Evolutionary conservation across 257 asterid genomes (phyloP).

Genomic region (Echites panduratus): DNA sequence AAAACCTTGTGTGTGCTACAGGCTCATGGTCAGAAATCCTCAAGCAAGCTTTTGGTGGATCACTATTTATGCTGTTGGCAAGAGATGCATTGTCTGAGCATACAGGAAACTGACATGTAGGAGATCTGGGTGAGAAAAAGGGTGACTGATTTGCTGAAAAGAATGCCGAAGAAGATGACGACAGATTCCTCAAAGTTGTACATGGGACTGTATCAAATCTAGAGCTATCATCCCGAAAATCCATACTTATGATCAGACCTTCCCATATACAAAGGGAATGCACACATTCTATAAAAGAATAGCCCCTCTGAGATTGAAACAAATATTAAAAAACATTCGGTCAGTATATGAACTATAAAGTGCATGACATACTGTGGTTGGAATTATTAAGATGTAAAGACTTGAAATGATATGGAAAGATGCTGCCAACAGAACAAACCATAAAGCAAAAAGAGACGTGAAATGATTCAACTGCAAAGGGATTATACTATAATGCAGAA

Average conservation of each 20-base stretch:
- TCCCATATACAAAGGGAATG: slow-evolving; percentile 27
- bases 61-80: slow-evolving; percentile 25
- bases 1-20: slow-evolving; percentile 26
- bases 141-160: slow-evolving; percentile 95
- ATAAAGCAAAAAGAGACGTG: not conserved
- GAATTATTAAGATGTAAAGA: not conserved
- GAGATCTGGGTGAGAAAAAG: slow-evolving; percentile 74
- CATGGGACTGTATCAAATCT: slow-evolving; percentile 46
- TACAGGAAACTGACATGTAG: slow-evolving; percentile 24
- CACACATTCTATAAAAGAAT: slow-evolving; percentile 31
- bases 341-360: not conserved
- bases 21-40: slow-evolving; percentile 33
- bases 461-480: not conserved
- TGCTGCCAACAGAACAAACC: not conserved
- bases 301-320: slow-evolving; percentile 32
- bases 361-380: not conserved
- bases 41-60: slow-evolving; percentile 25
- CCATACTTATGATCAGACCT: slow-evolving; percentile 44
- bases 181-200: slow-evolving; percentile 67
- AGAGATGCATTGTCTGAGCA: slow-evolving; percentile 19
- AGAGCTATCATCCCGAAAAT: slow-evolving; percentile 53
- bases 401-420: not conserved
- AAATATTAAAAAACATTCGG: not conserved
- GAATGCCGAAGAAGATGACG: slow-evolving; percentile 88
- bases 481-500: not conserved